A percentile compares a stretch with the other conserved stretches of the same genome.
Evolutionary conservation across 192 early-diverging fungal genomes (phyloP).

Genomic region (Coemansia sp.): DNA sequence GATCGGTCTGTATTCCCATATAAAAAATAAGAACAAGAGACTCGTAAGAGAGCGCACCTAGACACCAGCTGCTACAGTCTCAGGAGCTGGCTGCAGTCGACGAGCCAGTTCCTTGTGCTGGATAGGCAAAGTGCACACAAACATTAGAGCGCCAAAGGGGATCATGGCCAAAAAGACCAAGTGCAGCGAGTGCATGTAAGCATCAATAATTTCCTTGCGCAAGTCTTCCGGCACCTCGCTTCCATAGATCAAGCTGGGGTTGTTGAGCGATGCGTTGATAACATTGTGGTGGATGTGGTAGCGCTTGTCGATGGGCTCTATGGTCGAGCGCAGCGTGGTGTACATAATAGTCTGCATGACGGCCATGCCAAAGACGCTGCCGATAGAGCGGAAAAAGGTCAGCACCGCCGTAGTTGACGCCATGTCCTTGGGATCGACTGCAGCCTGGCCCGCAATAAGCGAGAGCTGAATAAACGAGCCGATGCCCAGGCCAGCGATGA

Average conservation of each 20-base stretch:
- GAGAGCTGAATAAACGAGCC: slow-evolving; percentile 79
- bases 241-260: slow-evolving; percentile 45
- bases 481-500: slow-evolving; percentile 76
- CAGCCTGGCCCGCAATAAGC: slow-evolving; percentile 72
- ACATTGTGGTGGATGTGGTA: slow-evolving; percentile 47
- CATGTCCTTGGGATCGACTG: slow-evolving; percentile 64
- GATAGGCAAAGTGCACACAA: slow-evolving; percentile 60
- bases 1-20: not conserved
- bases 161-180: slow-evolving; percentile 60
- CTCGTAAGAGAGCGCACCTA: not conserved
- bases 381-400: slow-evolving; percentile 71
- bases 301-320: slow-evolving; percentile 12
- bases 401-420: slow-evolving; percentile 70
- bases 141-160: slow-evolving; percentile 59
- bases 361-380: slow-evolving; percentile 67
- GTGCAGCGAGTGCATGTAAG: slow-evolving; percentile 64
- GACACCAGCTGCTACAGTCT: not conserved
- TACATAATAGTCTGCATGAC: slow-evolving; percentile 65
- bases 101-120: slow-evolving; percentile 51
- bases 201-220: slow-evolving; percentile 55
- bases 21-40: not conserved
- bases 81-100: slow-evolving; percentile 24
- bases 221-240: slow-evolving; percentile 41
- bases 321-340: slow-evolving; percentile 24
- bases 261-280: slow-evolving; percentile 51